These are phyloP conservation scores for Groenewaldozyma auringiensis DNA, from an alignment of 1,139 yeast species.

Conservation along the genomic window DNA sequence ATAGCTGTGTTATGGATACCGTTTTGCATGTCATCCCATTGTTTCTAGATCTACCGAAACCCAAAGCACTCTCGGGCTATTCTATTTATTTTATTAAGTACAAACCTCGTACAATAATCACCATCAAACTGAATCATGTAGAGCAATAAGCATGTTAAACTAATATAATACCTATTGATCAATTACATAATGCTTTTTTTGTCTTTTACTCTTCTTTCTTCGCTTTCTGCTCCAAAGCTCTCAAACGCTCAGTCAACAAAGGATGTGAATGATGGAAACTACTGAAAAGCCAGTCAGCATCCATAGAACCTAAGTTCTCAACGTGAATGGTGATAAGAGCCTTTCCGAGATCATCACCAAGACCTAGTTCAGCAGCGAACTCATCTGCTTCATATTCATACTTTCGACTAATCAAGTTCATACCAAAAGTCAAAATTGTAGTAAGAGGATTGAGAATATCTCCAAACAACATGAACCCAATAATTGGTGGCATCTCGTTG, in stretches of 20 bases:
- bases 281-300: constrained; percentile 83
- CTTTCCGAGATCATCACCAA: constrained; percentile 55
- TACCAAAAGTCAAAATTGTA: constrained; percentile 54
- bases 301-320: constrained; percentile 74
- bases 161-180: no score
- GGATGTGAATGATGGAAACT: constrained; percentile 91
- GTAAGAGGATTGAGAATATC: constrained; percentile 75
- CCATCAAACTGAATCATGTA: no score
- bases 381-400: constrained; percentile 92
- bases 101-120: no score
- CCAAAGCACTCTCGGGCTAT: no score
- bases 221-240: constrained; percentile 42
- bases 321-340: constrained; percentile 70
- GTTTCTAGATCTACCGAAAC: no score
- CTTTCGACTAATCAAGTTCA: constrained; percentile 68
- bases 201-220: constrained; percentile 11
- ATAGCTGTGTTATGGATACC: no score
- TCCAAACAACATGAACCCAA: constrained; percentile 60
- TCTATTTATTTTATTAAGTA: no score
- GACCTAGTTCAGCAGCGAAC: constrained; percentile 70
- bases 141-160: no score
- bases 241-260: constrained; percentile 75
- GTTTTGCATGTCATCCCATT: no score
- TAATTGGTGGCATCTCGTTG: constrained; percentile 55
- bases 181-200: no score